phyloP scores from a whole-genome alignment of 176 grass and related monocot species.

The Typha latifolia region DNA sequence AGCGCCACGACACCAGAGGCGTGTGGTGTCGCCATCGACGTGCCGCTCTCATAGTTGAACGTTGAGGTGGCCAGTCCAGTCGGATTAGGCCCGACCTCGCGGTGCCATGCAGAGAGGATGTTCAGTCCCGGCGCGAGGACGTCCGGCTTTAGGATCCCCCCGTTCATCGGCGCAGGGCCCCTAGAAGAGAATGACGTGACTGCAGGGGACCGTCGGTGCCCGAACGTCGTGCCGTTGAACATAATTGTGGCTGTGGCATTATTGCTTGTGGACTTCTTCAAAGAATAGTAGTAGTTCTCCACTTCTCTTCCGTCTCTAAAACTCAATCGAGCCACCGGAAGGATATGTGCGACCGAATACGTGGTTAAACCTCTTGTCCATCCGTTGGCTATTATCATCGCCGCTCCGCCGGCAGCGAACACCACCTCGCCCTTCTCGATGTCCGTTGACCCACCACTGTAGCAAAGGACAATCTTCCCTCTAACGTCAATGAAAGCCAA shows the following conservation, averaged over 20 bases:
- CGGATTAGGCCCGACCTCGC: slow-evolving; percentile 6
- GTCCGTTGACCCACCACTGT: neutral
- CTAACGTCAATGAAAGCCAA: neutral
- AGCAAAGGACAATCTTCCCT: slow-evolving; percentile 4
- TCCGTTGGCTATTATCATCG: neutral
- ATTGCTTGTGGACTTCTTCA: neutral
- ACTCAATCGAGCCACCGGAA: slow-evolving; percentile 33
- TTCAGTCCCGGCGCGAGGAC: slow-evolving; percentile 54
- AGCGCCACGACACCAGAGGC: slow-evolving; percentile 38
- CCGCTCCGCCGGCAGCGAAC: neutral
- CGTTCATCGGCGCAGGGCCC: slow-evolving; percentile 26
- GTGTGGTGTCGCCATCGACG: slow-evolving; percentile 71
- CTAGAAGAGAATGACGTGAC: slow-evolving; percentile 50
- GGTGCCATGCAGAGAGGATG: slow-evolving; percentile 54
- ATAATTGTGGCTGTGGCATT: slow-evolving; percentile 29
- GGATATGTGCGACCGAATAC: slow-evolving; percentile 16
- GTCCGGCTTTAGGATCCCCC: slow-evolving; percentile 58
- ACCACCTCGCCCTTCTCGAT: slow-evolving; percentile 2
- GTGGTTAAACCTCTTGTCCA: slow-evolving; percentile 7
- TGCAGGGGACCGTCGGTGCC: slow-evolving; percentile 31
- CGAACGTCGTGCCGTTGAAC: slow-evolving; percentile 35
- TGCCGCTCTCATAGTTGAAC: slow-evolving; percentile 47
- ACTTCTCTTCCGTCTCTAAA: slow-evolving; percentile 24
- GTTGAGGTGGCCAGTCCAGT: neutral
- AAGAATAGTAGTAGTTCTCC: neutral